Evolutionary conservation across 768 basidiomycete genomes (phyloP).

Genomic region (Lactarius akahatsu): DNA sequence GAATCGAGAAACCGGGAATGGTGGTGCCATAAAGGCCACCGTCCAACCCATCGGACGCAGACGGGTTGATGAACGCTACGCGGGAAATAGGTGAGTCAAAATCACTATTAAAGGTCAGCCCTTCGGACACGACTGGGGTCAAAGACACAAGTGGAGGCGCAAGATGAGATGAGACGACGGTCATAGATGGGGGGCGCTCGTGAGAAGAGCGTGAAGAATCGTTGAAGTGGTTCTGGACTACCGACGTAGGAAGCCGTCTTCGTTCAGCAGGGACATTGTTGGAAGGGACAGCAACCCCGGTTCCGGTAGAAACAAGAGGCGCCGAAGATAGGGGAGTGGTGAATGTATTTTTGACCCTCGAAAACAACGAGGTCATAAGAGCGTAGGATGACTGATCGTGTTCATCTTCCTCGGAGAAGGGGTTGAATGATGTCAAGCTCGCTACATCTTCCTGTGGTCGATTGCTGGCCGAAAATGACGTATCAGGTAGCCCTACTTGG

Average conservation of each 20-base stretch:
- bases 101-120: slow-evolving; percentile 66
- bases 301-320: slow-evolving; percentile 38
- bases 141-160: slow-evolving; percentile 85
- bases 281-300: slow-evolving; percentile 33
- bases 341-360: slow-evolving; percentile 77
- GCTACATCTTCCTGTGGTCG: slow-evolving; percentile 60
- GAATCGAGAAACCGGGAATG: slow-evolving; percentile 91
- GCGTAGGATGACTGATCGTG: slow-evolving; percentile 86
- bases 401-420: slow-evolving; percentile 91
- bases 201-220: slow-evolving; percentile 48
- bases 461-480: slow-evolving; percentile 60
- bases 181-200: slow-evolving; percentile 61
- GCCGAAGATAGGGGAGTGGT: slow-evolving; percentile 61
- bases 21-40: slow-evolving; percentile 67
- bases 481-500: slow-evolving; percentile 39
- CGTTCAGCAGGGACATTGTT: slow-evolving; percentile 43
- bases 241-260: slow-evolving; percentile 56
- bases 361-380: slow-evolving; percentile 76
- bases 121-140: slow-evolving; percentile 81
- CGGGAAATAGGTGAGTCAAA: slow-evolving; percentile 60
- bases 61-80: slow-evolving; percentile 48
- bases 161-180: slow-evolving; percentile 49
- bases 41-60: slow-evolving; percentile 52
- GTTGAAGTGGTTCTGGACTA: slow-evolving; percentile 45
- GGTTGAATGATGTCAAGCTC: slow-evolving; percentile 84